A percentile compares a stretch with the other conserved stretches of the same genome.
Evolutionary conservation across 495 filamentous ascomycete species (phyloP).

Genomic region (Aspergillus heteromorphus): DNA sequence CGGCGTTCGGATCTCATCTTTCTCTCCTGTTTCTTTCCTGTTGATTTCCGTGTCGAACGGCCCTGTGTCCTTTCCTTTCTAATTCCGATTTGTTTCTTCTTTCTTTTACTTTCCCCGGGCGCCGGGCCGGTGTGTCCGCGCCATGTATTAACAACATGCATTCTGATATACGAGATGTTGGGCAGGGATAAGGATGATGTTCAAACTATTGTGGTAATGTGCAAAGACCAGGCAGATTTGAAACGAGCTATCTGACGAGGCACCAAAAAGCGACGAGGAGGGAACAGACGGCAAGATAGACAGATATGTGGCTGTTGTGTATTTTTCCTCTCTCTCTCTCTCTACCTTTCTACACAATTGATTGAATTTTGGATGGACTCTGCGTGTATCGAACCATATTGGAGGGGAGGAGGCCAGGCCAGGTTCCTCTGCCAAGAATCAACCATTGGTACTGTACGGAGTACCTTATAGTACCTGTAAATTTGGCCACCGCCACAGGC

Average conservation of each 20-base stretch:
- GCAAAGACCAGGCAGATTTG: not conserved
- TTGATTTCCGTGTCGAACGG: not conserved
- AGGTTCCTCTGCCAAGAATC: not conserved
- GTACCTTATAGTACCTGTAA: too few relatives aligned
- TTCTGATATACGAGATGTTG: conserved; percentile 1
- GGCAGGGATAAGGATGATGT: not conserved
- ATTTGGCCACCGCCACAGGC: too few relatives aligned
- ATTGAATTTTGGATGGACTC: not conserved
- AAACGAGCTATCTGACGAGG: not conserved
- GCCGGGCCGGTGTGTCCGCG: conserved; percentile 8
- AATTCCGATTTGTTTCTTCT: conserved; percentile 5
- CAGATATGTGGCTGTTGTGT: conserved; percentile 6
- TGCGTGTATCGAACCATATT: not conserved
- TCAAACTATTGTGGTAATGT: not conserved
- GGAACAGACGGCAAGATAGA: conserved; percentile 5
- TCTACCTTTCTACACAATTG: too few relatives aligned
- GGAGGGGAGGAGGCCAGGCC: too few relatives aligned
- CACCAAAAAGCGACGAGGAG: not conserved
- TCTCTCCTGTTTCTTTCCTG: conserved; percentile 7
- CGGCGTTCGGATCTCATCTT: conserved; percentile 24
- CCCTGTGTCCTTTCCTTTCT: not conserved
- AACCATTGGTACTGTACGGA: too few relatives aligned
- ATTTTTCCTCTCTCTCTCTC: conserved; percentile 1
- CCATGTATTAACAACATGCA: conserved; percentile 21
- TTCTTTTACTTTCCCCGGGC: conserved; percentile 10